phyloP scores from a whole-genome alignment of 768 basidiomycete species.

The Lactarius sanguifluus region DNA sequence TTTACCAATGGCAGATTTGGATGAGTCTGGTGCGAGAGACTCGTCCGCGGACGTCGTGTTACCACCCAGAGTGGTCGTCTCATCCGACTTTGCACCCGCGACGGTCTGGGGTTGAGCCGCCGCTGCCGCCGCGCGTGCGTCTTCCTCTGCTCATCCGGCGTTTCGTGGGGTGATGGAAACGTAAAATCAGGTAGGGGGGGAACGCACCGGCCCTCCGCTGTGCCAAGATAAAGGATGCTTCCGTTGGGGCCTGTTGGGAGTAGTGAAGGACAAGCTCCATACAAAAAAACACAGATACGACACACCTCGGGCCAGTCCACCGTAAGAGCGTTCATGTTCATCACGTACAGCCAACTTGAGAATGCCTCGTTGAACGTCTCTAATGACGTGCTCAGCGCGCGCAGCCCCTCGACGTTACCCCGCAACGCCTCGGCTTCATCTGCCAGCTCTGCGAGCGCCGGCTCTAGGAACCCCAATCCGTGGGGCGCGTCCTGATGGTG shows the following conservation, averaged over 20 bases:
- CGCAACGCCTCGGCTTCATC: constrained; percentile 86
- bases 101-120: constrained; percentile 38
- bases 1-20: constrained; percentile 40
- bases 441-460: constrained; percentile 78
- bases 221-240: constrained; percentile 49
- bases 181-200: background rate
- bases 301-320: constrained; percentile 87
- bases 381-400: constrained; percentile 69
- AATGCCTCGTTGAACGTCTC: constrained; percentile 91
- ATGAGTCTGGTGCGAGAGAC: constrained; percentile 35
- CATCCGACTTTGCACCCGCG: constrained; percentile 37
- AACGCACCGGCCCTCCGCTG: constrained; percentile 57
- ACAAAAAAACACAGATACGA: background rate
- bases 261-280: background rate
- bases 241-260: constrained; percentile 29
- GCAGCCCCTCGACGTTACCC: constrained; percentile 70
- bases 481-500: constrained; percentile 70
- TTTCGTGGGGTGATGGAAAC: background rate
- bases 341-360: constrained; percentile 85
- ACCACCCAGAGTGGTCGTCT: constrained; percentile 34
- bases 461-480: constrained; percentile 82
- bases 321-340: constrained; percentile 95
- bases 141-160: constrained; percentile 47
- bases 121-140: constrained; percentile 50
- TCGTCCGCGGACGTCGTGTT: constrained; percentile 43